Percentiles rank a stretch among this genome's conserved stretches.
Evolutionary conservation across 1,284 basidiomycete species (phyloP).

Genomic region (Cystobasidiaceae sp.): DNA sequence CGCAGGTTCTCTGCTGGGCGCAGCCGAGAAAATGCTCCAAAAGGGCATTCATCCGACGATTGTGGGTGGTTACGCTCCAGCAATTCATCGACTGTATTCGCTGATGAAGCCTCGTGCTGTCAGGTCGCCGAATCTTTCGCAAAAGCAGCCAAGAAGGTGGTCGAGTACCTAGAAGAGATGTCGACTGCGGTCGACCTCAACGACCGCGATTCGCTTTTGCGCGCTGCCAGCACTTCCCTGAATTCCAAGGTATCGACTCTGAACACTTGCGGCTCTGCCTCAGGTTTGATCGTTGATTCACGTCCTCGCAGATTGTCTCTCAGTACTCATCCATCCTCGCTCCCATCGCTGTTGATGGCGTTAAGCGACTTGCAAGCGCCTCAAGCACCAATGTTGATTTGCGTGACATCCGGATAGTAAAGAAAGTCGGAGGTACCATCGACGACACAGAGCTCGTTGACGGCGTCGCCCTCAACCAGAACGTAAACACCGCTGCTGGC

Average conservation of each 20-base stretch:
- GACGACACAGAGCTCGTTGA: conserved; percentile 92
- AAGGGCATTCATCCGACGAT: conserved; percentile 97
- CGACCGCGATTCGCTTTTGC: conserved; percentile 78
- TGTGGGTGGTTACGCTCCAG: conserved; percentile 18
- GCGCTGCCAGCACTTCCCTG: conserved; percentile 89
- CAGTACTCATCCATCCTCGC: conserved; percentile 97
- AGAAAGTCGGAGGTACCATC: conserved; percentile 98
- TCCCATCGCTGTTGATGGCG: conserved; percentile 95
- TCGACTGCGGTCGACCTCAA: conserved; percentile 87
- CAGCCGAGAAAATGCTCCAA: conserved; percentile 92
- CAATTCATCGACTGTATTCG: not conserved
- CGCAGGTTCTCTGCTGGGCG: conserved; percentile 84
- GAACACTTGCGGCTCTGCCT: not conserved
- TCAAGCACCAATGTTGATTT: conserved; percentile 91
- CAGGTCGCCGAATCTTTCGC: conserved; percentile 88
- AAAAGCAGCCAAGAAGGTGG: conserved; percentile 83
- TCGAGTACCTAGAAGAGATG: conserved; percentile 89
- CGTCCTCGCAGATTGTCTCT: conserved; percentile 73
- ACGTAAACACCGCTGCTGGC: conserved; percentile 80
- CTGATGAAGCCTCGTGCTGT: not conserved
- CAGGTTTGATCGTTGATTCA: not conserved
- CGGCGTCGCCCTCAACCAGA: conserved; percentile 93
- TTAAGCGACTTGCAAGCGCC: conserved; percentile 68
- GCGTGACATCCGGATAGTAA: conserved; percentile 90
- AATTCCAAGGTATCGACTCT: conserved; percentile 75